phyloP scores from a whole-genome alignment of 2,329 filamentous ascomycete species.

The Fusarium sp. region DNA sequence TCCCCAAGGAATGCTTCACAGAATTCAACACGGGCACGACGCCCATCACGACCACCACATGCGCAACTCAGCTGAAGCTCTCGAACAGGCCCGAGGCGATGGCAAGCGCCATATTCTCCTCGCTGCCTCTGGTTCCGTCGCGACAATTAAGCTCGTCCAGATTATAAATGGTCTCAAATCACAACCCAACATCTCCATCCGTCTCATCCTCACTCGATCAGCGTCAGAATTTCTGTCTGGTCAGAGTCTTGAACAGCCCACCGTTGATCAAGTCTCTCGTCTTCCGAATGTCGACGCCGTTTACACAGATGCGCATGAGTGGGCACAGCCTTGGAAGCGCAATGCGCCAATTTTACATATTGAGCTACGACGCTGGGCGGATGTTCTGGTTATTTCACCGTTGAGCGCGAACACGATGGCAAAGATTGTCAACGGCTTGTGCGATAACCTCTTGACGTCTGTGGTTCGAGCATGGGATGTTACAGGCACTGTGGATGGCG shows the following conservation, averaged over 20 bases:
- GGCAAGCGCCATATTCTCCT: conserved; percentile 55
- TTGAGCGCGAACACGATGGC: conserved; percentile 86
- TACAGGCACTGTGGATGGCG: conserved; percentile 65
- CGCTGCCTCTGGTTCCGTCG: conserved; percentile 68
- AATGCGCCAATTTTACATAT: conserved; percentile 89
- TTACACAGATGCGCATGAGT: conserved; percentile 88
- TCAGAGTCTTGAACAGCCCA: conserved; percentile 80
- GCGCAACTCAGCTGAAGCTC: conserved; percentile 44
- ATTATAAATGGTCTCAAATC: conserved; percentile 68
- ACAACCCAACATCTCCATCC: conserved; percentile 73
- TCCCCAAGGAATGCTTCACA: conserved; percentile 28
- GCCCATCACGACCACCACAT: conserved; percentile 33
- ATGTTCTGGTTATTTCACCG: conserved; percentile 82
- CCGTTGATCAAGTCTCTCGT: conserved; percentile 64
- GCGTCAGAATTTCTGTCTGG: conserved; percentile 80
- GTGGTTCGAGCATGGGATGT: conserved; percentile 91
- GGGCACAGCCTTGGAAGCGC: conserved; percentile 79
- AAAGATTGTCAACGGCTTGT: conserved; percentile 81
- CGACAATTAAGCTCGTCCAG: conserved; percentile 82
- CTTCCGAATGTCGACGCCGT: conserved; percentile 81
- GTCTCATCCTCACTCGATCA: conserved; percentile 80
- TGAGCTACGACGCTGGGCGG: conserved; percentile 80
- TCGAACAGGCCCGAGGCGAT: conserved; percentile 48
- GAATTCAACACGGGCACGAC: conserved; percentile 33
- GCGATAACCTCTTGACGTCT: conserved; percentile 77